These are phyloP conservation scores for Vararia minispora DNA, from an alignment of 768 basidiomycete species.

Conservation along the genomic window DNA sequence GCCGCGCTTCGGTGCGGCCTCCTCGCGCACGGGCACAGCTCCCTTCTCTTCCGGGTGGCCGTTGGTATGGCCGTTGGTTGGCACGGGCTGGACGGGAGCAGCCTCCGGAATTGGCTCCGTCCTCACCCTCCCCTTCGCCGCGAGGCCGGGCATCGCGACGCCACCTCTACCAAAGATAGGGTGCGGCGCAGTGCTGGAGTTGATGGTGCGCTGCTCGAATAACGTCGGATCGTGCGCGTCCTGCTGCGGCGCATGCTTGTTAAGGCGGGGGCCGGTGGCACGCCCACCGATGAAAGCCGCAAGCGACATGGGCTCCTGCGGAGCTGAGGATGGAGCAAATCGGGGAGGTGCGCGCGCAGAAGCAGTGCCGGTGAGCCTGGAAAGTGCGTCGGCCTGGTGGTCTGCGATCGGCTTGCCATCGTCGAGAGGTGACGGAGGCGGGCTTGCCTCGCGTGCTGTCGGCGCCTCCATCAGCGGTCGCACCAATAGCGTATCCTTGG, in stretches of 20 bases:
- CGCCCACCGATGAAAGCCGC: slow-evolving; percentile 77
- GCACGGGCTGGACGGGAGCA: neutral
- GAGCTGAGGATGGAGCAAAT: slow-evolving; percentile 4
- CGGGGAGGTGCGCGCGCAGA: neutral
- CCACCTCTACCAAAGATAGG: slow-evolving; percentile 69
- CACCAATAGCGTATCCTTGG: slow-evolving; percentile 19
- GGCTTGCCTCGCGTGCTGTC: too few species aligned
- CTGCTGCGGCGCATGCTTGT: slow-evolving; percentile 58
- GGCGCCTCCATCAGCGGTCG: slow-evolving; percentile 25
- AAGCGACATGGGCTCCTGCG: slow-evolving; percentile 49
- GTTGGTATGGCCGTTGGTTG: neutral
- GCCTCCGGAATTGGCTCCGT: slow-evolving; percentile 9
- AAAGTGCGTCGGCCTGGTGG: slow-evolving; percentile 2
- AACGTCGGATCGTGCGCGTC: slow-evolving; percentile 55
- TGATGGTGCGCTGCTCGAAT: slow-evolving; percentile 49
- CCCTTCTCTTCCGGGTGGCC: neutral
- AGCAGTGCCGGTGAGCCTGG: slow-evolving; percentile 4
- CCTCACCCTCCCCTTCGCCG: slow-evolving; percentile 15
- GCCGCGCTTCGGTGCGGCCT: too few species aligned
- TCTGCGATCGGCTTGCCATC: neutral
- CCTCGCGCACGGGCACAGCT: slow-evolving; percentile 2
- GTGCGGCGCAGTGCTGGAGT: slow-evolving; percentile 39
- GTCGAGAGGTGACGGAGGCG: neutral
- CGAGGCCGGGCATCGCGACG: slow-evolving; percentile 68
- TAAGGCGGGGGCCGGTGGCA: slow-evolving; percentile 65